phyloP scores from a whole-genome alignment of 1,284 basidiomycete species.

The Cryptococcus floricola region DNA sequence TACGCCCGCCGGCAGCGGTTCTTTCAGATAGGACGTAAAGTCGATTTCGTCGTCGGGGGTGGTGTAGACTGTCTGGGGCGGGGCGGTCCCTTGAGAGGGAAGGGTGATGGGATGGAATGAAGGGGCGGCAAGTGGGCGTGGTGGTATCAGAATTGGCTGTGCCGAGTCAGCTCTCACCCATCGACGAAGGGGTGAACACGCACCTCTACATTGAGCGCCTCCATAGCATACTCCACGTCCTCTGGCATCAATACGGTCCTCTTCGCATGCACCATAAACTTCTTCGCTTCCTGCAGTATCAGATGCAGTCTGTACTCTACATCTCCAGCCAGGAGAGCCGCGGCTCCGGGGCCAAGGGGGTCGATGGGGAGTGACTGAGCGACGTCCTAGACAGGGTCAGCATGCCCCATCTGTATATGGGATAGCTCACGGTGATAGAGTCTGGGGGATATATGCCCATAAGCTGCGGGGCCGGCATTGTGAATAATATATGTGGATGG shows the following conservation, averaged over 20 bases:
- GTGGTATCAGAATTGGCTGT: slow-evolving; percentile 46
- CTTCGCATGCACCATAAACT: slow-evolving; percentile 93
- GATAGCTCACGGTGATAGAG: slow-evolving; percentile 32
- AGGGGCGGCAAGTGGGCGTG: slow-evolving; percentile 53
- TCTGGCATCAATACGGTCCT: slow-evolving; percentile 79
- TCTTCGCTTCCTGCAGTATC: slow-evolving; percentile 74
- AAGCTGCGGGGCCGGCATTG: slow-evolving; percentile 37
- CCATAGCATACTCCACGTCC: slow-evolving; percentile 90
- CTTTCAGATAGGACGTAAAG: slow-evolving; percentile 77
- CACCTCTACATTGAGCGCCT: slow-evolving; percentile 86
- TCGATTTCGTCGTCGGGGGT: slow-evolving; percentile 97
- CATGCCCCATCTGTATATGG: background rate
- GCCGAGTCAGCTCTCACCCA: background rate
- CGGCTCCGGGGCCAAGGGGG: slow-evolving; percentile 74
- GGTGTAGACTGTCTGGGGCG: slow-evolving; percentile 74
- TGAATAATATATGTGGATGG: slow-evolving; percentile 2
- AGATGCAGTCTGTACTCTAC: slow-evolving; percentile 93
- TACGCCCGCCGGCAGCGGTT: slow-evolving; percentile 37
- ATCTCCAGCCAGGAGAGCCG: slow-evolving; percentile 84
- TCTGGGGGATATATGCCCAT: slow-evolving; percentile 45
- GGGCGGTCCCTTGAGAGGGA: slow-evolving; percentile 37
- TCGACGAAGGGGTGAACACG: slow-evolving; percentile 7
- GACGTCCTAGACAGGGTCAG: slow-evolving; percentile 65
- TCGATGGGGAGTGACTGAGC: slow-evolving; percentile 82
- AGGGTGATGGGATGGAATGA: slow-evolving; percentile 57